These are phyloP conservation scores for Acanthamoeba divionensis DNA, from an alignment of 208 protist genomes.

Conservation along the genomic window DNA sequence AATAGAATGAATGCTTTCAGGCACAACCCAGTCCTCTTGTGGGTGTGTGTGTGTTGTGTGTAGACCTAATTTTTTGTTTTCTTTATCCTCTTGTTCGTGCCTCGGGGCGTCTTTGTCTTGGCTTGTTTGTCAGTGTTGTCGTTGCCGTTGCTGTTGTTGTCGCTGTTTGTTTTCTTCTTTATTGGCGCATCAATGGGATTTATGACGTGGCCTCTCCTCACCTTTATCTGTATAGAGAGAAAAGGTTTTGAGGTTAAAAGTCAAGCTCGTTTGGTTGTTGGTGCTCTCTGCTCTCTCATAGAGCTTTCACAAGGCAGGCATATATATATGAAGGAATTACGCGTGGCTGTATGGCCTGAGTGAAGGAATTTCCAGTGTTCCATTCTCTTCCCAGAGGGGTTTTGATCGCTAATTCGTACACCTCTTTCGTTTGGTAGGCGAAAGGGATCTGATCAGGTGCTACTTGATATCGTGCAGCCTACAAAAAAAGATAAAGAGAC, in stretches of 20 bases:
- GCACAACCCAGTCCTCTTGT: too few relatives aligned
- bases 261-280: neutral
- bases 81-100: too few relatives aligned
- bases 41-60: too few relatives aligned
- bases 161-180: neutral
- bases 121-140: too few relatives aligned
- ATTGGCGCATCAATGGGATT: neutral
- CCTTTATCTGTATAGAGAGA: neutral
- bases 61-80: too few relatives aligned
- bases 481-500: neutral
- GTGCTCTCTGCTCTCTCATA: neutral
- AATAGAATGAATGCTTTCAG: too few relatives aligned
- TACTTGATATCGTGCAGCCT: neutral
- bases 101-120: too few relatives aligned
- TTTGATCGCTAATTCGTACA: slow-evolving; percentile 13
- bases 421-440: neutral
- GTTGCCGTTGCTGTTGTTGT: slow-evolving; percentile 26
- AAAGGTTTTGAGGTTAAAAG: neutral
- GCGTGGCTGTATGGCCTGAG: neutral
- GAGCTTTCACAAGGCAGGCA: neutral
- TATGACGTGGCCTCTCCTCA: slow-evolving; percentile 23
- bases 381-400: slow-evolving; percentile 45
- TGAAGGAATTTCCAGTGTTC: slow-evolving; percentile 18
- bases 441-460: slow-evolving; percentile 4
- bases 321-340: neutral